phyloP scores from a whole-genome alignment of 176 grass and related monocot species.

The Zoysia pacifica region DNA sequence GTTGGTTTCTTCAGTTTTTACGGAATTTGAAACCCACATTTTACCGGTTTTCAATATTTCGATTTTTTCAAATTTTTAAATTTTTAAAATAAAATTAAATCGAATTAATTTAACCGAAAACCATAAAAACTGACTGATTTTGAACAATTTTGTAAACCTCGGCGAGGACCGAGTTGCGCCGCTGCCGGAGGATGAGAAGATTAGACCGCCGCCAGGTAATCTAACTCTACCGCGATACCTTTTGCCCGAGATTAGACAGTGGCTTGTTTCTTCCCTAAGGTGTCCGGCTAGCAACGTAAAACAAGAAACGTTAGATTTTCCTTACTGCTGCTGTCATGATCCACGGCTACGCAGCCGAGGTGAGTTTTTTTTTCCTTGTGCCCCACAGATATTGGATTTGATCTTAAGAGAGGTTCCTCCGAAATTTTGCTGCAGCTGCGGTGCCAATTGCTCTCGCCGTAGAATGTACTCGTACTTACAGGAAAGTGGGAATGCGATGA shows the following conservation, averaged over 20 bases:
- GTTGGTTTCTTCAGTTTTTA: too few relatives aligned
- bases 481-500: background rate
- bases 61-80: too few relatives aligned
- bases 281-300: background rate
- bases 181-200: background rate
- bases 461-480: background rate
- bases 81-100: too few relatives aligned
- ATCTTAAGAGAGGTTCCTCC: background rate
- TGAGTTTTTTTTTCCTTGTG: background rate
- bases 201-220: background rate
- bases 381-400: background rate
- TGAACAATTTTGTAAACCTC: too few relatives aligned
- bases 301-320: background rate
- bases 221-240: background rate
- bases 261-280: background rate
- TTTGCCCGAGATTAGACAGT: constrained; percentile 5
- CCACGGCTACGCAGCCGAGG: background rate
- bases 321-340: background rate
- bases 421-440: background rate
- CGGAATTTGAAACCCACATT: too few relatives aligned
- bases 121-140: too few relatives aligned
- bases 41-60: too few relatives aligned
- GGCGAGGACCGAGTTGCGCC: too few relatives aligned
- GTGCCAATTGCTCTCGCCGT: background rate
- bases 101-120: too few relatives aligned